Conservation (phyloP, 129 eudicot species). For the Deinandra increscens region DNA sequence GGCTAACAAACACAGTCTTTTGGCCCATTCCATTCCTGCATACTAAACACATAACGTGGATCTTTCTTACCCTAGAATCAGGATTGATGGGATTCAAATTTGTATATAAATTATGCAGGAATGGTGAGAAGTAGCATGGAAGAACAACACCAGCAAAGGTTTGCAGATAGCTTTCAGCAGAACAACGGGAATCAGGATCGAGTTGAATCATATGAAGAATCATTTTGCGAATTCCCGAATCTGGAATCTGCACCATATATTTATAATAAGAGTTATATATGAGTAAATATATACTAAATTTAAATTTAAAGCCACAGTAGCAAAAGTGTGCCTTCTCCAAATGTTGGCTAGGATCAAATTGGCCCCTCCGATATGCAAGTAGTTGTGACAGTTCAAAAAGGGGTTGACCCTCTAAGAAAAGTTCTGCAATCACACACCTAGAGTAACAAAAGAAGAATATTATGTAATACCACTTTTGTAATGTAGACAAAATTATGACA, state of each 20-base stretch:
- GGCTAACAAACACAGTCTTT: not conserved
- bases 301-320: constrained; percentile 4
- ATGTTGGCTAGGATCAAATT: constrained; percentile 91
- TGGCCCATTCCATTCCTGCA: not conserved
- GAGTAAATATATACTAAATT: not conserved
- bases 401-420: constrained; percentile 97
- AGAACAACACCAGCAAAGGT: constrained; percentile 76
- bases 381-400: constrained; percentile 91
- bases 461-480: not conserved
- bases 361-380: constrained; percentile 97
- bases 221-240: constrained; percentile 95
- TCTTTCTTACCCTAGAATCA: constrained; percentile 81
- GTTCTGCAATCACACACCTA: constrained; percentile 99
- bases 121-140: constrained; percentile 86
- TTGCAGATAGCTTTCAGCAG: constrained; percentile 91
- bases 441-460: constrained; percentile 28
- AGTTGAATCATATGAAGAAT: constrained; percentile 96
- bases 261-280: not conserved
- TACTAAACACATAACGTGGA: constrained; percentile 1
- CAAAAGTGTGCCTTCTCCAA: constrained; percentile 67
- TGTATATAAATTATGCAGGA: constrained; percentile 84
- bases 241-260: constrained; percentile 73
- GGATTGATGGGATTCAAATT: constrained; percentile 71
- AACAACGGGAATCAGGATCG: constrained; percentile 81
- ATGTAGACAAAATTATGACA: not conserved